phyloP scores from a whole-genome alignment of 768 basidiomycete genomes.

The Sporobolomyces pararoseus region DNA sequence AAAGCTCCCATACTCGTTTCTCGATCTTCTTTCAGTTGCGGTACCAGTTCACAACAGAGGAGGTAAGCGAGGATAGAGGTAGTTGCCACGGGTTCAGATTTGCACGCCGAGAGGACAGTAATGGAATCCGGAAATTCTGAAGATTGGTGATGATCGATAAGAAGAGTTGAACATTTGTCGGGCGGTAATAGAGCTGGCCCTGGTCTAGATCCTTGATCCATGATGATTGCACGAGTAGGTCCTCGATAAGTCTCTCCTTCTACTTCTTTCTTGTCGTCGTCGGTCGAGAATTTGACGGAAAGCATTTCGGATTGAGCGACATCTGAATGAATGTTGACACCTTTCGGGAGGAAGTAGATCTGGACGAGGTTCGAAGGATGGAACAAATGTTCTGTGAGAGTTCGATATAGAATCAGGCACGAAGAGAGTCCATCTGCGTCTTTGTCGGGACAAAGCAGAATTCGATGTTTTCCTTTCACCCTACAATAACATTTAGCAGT shows the following conservation, averaged over 20 bases:
- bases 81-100: constrained; percentile 53
- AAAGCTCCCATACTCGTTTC: constrained; percentile 51
- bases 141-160: constrained; percentile 57
- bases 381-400: constrained; percentile 46
- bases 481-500: too few relatives aligned
- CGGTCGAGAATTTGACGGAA: constrained; percentile 26
- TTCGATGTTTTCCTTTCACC: constrained; percentile 25
- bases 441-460: constrained; percentile 55
- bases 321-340: constrained; percentile 52
- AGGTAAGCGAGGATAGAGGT: constrained; percentile 54
- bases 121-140: constrained; percentile 51
- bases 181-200: constrained; percentile 49
- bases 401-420: constrained; percentile 50
- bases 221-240: constrained; percentile 50
- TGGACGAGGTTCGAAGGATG: constrained; percentile 47
- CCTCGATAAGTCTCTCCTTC: constrained; percentile 8
- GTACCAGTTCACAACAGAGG: constrained; percentile 51
- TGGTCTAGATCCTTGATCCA: constrained; percentile 56
- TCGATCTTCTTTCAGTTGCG: constrained; percentile 37
- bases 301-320: constrained; percentile 49
- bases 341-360: constrained; percentile 54
- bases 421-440: constrained; percentile 52
- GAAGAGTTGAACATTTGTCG: constrained; percentile 45
- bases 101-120: constrained; percentile 52
- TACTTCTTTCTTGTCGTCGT: not conserved